Conservation (phyloP, 2,329 filamentous ascomycete genomes). For the Epichloe elymi region DNA sequence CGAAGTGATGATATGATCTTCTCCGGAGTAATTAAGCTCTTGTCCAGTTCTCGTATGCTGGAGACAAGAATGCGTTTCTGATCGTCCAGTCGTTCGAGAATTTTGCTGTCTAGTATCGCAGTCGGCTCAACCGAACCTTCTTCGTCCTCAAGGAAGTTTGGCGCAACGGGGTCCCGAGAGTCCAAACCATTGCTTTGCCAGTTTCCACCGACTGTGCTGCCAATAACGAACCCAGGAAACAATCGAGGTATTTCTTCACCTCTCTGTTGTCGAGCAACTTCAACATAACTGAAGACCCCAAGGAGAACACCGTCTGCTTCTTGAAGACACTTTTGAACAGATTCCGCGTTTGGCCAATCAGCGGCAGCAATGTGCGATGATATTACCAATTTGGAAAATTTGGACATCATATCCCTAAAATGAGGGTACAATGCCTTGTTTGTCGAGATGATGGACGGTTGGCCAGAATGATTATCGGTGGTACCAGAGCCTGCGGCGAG, state of each 20-base stretch:
- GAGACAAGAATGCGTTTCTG: conserved; percentile 75
- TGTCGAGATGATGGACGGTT: conserved; percentile 96
- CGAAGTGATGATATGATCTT: conserved; percentile 68
- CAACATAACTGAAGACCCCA: conserved; percentile 91
- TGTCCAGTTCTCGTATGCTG: conserved; percentile 76
- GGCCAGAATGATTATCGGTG: conserved; percentile 96
- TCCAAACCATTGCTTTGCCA: conserved; percentile 67
- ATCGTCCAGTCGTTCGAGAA: conserved; percentile 76
- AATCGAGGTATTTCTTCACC: conserved; percentile 89
- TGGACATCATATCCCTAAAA: conserved; percentile 98
- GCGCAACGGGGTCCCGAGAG: conserved; percentile 56
- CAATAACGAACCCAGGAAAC: conserved; percentile 83
- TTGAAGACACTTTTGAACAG: conserved; percentile 85
- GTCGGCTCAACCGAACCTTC: conserved; percentile 61
- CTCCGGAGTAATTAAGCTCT: conserved; percentile 62
- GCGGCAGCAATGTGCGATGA: conserved; percentile 95
- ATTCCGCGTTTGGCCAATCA: conserved; percentile 89
- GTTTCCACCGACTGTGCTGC: conserved; percentile 69
- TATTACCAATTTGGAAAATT: conserved; percentile 96
- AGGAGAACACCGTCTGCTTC: conserved; percentile 94
- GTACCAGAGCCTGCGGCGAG: conserved; percentile 94
- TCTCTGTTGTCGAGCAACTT: conserved; percentile 83
- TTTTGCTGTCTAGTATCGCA: conserved; percentile 57
- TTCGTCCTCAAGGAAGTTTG: conserved; percentile 76
- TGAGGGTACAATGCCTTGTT: conserved; percentile 96